Evolutionary conservation across 306 rosid species (phyloP).

Genomic region (Echinosophora koreensis): DNA sequence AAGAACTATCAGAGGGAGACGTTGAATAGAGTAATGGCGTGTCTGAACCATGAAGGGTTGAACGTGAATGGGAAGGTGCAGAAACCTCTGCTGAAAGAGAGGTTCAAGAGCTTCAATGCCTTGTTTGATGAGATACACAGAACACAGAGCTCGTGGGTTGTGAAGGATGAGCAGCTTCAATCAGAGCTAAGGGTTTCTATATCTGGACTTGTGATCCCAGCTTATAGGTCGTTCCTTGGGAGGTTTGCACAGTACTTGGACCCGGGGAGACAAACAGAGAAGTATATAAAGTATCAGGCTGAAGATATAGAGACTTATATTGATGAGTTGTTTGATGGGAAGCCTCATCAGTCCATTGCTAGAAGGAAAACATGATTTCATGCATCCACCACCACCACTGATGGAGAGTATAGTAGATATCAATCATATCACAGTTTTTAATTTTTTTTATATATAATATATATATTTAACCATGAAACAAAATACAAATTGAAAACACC

Average conservation of each 20-base stretch:
- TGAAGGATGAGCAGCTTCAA: slow-evolving; percentile 89
- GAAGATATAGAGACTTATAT: slow-evolving; percentile 81
- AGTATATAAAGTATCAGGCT: slow-evolving; percentile 83
- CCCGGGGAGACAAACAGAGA: slow-evolving; percentile 77
- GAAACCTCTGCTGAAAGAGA: slow-evolving; percentile 78
- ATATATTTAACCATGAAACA: neutral
- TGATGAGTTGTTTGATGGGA: slow-evolving; percentile 87
- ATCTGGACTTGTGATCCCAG: slow-evolving; percentile 81
- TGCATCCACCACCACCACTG: neutral
- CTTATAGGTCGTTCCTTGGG: slow-evolving; percentile 76
- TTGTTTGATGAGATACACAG: slow-evolving; percentile 89
- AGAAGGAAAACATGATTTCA: slow-evolving; percentile 54
- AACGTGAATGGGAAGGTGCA: slow-evolving; percentile 70
- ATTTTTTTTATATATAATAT: neutral
- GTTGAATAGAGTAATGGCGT: slow-evolving; percentile 67
- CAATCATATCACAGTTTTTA: neutral
- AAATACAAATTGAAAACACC: slow-evolving; percentile 14
- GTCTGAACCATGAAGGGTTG: slow-evolving; percentile 72
- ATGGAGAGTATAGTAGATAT: slow-evolving; percentile 11
- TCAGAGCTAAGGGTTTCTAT: slow-evolving; percentile 91
- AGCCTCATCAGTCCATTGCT: slow-evolving; percentile 52
- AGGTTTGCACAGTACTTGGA: slow-evolving; percentile 76
- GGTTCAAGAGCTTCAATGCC: slow-evolving; percentile 82
- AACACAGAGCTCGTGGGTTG: slow-evolving; percentile 93
- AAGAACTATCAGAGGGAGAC: slow-evolving; percentile 85